Conservation (phyloP, 2,329 filamentous ascomycete genomes). For the Fusarium sororula region DNA sequence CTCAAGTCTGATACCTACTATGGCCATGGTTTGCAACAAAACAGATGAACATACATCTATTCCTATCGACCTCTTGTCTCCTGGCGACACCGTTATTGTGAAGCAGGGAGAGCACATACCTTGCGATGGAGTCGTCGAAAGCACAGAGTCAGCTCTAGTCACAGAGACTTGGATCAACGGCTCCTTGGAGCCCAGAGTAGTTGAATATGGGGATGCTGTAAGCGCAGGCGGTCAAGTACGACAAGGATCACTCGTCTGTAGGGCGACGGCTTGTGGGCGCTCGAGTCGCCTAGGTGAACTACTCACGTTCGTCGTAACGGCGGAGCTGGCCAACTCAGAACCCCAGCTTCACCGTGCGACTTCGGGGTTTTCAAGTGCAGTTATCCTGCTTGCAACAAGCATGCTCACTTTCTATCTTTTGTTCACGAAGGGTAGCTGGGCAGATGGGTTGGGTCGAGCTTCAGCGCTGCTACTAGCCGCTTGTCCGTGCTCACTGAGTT, state of each 20-base stretch:
- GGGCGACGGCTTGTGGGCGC: neutral
- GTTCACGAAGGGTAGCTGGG: neutral
- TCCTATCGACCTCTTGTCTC: neutral
- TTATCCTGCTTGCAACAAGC: neutral
- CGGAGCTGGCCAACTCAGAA: neutral
- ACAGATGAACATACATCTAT: fast-evolving
- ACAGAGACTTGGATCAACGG: neutral
- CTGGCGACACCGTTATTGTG: neutral
- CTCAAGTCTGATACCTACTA: neutral
- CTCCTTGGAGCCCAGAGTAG: neutral
- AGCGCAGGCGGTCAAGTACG: neutral
- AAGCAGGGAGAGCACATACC: neutral
- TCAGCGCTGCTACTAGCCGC: neutral
- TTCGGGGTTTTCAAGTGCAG: neutral
- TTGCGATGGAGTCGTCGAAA: neutral
- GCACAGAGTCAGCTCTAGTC: neutral
- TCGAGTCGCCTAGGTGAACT: neutral
- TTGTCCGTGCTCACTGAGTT: neutral
- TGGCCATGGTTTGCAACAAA: neutral
- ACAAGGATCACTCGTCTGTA: neutral
- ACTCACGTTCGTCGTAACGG: neutral
- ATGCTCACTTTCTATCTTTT: fast-evolving
- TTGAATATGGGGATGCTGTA: neutral
- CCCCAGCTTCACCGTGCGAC: neutral
- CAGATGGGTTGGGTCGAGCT: neutral